Conservation (phyloP, 805 yeast species). For the Candida insectalens region DNA sequence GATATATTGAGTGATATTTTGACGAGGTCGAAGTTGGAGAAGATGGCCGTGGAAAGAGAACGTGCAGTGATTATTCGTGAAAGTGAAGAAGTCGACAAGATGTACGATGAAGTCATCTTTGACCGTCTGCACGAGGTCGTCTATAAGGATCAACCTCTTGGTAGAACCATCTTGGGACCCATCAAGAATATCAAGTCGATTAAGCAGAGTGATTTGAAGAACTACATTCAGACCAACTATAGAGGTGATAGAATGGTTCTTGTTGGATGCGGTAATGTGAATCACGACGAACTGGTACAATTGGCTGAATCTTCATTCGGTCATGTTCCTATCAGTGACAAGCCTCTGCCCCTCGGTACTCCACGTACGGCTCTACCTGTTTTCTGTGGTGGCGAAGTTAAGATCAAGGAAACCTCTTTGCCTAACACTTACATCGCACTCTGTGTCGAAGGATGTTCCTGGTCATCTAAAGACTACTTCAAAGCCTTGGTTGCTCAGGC, state of each 20-base stretch:
- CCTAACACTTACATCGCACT: slow-evolving; percentile 89
- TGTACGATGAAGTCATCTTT: slow-evolving; percentile 96
- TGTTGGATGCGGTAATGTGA: slow-evolving; percentile 93
- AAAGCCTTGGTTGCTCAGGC: slow-evolving; percentile 95
- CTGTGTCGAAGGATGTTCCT: slow-evolving; percentile 96
- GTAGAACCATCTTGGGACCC: slow-evolving; percentile 95
- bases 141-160: slow-evolving; percentile 83
- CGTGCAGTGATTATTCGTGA: slow-evolving; percentile 95
- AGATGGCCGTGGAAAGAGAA: slow-evolving; percentile 84
- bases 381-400: slow-evolving; percentile 79
- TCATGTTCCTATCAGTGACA: slow-evolving; percentile 43
- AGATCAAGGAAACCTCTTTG: slow-evolving; percentile 70
- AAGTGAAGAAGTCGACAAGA: slow-evolving; percentile 94
- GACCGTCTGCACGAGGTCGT: slow-evolving; percentile 94
- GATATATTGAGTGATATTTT: slow-evolving; percentile 85
- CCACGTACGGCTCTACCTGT: slow-evolving; percentile 65
- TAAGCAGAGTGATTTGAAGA: slow-evolving; percentile 61
- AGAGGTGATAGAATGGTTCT: slow-evolving; percentile 96
- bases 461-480: slow-evolving; percentile 94
- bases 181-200: slow-evolving; percentile 78
- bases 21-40: slow-evolving; percentile 76
- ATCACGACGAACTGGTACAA: slow-evolving; percentile 73
- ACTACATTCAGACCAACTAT: slow-evolving; percentile 78
- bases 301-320: slow-evolving; percentile 74
- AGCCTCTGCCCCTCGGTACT: slow-evolving; percentile 63